Percentiles rank a stretch among this genome's conserved stretches.
These are phyloP conservation scores for Thalassiosira allenii DNA, from an alignment of 352 stramenopile species.

Conservation along the genomic window DNA sequence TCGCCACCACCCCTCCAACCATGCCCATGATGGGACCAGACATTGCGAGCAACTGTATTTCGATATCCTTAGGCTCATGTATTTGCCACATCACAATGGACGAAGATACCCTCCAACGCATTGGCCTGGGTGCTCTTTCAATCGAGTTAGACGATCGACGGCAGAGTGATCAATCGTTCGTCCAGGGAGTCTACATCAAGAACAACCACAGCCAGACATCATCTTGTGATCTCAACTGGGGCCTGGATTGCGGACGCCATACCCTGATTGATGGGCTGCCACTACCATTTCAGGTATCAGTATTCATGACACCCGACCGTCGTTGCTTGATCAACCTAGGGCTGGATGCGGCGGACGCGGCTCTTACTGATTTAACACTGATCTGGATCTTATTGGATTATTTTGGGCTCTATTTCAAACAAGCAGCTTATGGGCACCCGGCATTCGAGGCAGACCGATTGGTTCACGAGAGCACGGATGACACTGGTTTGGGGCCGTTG, in stretches of 20 bases:
- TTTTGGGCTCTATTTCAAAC: constrained; percentile 83
- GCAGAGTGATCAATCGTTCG: constrained; percentile 9
- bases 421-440: constrained; percentile 80
- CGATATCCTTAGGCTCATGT: constrained; percentile 56
- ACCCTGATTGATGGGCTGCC: constrained; percentile 68
- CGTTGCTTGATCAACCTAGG: constrained; percentile 83
- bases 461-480: constrained; percentile 33
- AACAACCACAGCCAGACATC: constrained; percentile 24
- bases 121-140: constrained; percentile 58
- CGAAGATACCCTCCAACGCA: constrained; percentile 38
- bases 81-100: constrained; percentile 70
- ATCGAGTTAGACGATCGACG: constrained; percentile 50
- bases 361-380: constrained; percentile 70
- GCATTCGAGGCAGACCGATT: constrained; percentile 66
- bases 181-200: constrained; percentile 48
- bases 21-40: constrained; percentile 45
- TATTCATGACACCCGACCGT: constrained; percentile 84
- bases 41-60: constrained; percentile 31
- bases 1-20: constrained; percentile 47
- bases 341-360: constrained; percentile 60
- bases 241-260: constrained; percentile 72
- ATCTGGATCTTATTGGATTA: constrained; percentile 85
- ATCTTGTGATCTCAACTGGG: constrained; percentile 77
- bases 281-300: constrained; percentile 75
- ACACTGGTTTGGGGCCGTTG: constrained; percentile 21